Evolutionary conservation across 139 green algal genomes (phyloP).

Genomic region (Asterochloris sp.): DNA sequence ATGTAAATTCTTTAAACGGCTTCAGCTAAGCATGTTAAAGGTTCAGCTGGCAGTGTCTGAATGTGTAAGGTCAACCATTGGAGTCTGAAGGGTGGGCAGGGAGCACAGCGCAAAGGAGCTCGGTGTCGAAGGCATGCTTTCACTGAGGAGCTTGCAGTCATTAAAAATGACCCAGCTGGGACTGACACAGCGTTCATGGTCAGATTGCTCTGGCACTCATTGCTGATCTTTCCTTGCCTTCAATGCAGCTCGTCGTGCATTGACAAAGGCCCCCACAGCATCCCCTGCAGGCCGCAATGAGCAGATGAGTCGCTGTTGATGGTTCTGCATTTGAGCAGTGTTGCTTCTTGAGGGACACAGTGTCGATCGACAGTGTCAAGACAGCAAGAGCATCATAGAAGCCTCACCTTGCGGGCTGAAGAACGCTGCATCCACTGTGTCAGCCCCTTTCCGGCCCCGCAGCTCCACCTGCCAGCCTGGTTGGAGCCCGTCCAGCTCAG

Average conservation of each 20-base stretch:
- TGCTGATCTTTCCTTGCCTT: neutral
- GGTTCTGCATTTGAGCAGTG: neutral
- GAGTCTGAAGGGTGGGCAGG: neutral
- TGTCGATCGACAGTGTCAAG: neutral
- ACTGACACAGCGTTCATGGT: neutral
- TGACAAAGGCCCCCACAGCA: constrained; percentile 14
- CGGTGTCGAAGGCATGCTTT: neutral
- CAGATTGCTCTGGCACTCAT: neutral
- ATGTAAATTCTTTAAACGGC: neutral
- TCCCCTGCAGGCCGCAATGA: neutral
- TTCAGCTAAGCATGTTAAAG: neutral
- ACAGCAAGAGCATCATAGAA: neutral
- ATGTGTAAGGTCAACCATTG: neutral
- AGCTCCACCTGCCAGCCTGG: constrained; percentile 83
- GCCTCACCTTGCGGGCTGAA: constrained; percentile 54
- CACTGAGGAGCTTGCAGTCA: neutral
- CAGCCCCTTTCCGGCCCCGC: constrained; percentile 29
- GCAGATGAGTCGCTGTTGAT: neutral
- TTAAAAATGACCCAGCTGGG: neutral
- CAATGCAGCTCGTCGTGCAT: constrained; percentile 9
- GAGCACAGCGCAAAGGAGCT: neutral
- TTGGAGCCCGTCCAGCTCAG: constrained; percentile 82
- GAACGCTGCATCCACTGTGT: constrained; percentile 77
- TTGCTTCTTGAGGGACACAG: no score
- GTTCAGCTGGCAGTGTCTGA: neutral